phyloP scores from a whole-genome alignment of 2,329 filamentous ascomycete genomes.

The Phialemoniopsis sp. region DNA sequence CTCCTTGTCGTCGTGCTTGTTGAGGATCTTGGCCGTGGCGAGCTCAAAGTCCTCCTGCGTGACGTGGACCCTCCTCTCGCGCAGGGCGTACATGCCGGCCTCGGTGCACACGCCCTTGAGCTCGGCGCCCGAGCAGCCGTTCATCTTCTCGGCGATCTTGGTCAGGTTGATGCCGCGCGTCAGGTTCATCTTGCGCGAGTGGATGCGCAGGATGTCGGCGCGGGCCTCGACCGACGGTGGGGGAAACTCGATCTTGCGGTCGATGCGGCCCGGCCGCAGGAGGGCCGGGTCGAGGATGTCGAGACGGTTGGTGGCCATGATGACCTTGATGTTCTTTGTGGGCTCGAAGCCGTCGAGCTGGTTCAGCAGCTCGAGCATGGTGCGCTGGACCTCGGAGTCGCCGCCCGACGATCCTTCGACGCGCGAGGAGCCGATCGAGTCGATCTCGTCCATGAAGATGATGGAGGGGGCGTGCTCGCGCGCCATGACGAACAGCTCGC shows the following conservation, averaged over 20 bases:
- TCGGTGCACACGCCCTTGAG: constrained; percentile 99
- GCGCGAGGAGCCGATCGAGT: constrained; percentile 95
- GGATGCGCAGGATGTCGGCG: constrained; percentile 95
- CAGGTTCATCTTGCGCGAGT: constrained; percentile 97
- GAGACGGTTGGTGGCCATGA: constrained; percentile 98
- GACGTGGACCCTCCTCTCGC: constrained; percentile 93
- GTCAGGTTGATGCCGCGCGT: constrained; percentile 95
- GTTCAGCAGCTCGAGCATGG: constrained; percentile 97
- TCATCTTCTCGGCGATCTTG: constrained; percentile 99
- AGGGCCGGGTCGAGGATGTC: constrained; percentile 96
- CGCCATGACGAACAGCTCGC: constrained; percentile 98
- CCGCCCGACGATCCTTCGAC: constrained; percentile 94
- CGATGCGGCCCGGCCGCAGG: constrained; percentile 92
- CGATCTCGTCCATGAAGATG: constrained; percentile 99
- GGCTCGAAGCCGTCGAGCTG: constrained; percentile 98
- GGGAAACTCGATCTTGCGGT: constrained; percentile 98
- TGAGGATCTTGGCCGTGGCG: constrained; percentile 97
- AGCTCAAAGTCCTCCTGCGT: constrained; percentile 99
- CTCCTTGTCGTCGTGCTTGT: constrained; percentile 99
- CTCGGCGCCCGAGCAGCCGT: constrained; percentile 95
- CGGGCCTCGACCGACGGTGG: constrained; percentile 93
- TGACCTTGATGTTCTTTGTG: constrained; percentile 99
- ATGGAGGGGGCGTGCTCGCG: constrained; percentile 96
- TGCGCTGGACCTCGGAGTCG: constrained; percentile 96
- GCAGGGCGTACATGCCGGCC: constrained; percentile 95